Evolutionary conservation across 768 basidiomycete genomes (phyloP).

Genomic region (Trichaptum fuscoviolaceum): DNA sequence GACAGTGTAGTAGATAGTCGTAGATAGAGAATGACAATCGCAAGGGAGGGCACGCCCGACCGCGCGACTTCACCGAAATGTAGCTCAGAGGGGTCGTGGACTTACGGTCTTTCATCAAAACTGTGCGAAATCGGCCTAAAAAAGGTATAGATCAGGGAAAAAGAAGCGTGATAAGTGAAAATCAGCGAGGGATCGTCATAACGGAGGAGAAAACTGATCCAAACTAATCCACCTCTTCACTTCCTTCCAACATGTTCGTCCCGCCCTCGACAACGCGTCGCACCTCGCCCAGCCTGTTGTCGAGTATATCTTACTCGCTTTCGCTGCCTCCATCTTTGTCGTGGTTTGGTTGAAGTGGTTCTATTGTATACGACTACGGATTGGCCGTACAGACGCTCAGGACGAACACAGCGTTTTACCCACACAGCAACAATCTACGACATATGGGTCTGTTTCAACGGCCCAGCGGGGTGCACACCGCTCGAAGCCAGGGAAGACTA

Average conservation of each 20-base stretch:
- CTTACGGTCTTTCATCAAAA: no score
- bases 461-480: no score
- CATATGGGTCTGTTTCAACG: background rate
- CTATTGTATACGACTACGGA: background rate
- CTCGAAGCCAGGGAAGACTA: background rate
- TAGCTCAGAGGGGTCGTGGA: no score
- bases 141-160: no score
- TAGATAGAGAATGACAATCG: no score
- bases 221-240: background rate
- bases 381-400: background rate
- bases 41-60: no score
- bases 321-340: background rate
- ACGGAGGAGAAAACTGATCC: no score
- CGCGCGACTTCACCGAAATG: no score
- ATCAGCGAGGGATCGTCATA: no score
- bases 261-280: background rate
- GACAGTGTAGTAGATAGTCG: no score
- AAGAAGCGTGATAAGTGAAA: no score
- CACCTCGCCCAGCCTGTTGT: background rate
- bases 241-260: background rate
- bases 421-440: background rate
- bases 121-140: no score
- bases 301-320: background rate
- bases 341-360: background rate
- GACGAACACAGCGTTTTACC: background rate